Evolutionary conservation across 179 eudicot genomes (phyloP), one percentile per base, ranked within the genome.

Genomic region (Sideroxylon spinosum): DNA sequence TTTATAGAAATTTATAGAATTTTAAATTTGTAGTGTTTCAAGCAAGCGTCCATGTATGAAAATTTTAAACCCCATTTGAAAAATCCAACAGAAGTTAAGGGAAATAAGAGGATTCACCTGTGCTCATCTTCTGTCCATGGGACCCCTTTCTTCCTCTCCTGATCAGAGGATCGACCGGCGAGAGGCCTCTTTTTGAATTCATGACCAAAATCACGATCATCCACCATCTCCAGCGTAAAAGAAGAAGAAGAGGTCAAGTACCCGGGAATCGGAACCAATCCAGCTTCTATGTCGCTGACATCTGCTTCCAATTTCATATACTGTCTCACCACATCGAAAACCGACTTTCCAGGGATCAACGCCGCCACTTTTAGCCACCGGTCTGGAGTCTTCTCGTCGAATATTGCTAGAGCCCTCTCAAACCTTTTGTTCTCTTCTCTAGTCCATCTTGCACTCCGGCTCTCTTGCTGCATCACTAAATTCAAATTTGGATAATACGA

Each of bases 41-140:
- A n/a, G n/a, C n/a, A n/a, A n/a, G n/a, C n/a, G n/a, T n/a, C n/a
- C n/a, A n/a, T 16, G 19, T 4, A 59, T 2, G 22, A 14, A 19
- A 52, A 52, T 52, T 57, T 57, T 13, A 57, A 57, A 19, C 20
- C 62, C 10, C 12, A 52, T 14, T 9, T 9, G 63, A 16, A n/a
- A n/a, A 59, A 6, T 59, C 63, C 23, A 59, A 16, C 16, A 0
- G 8, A 59, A 16, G 19, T 59, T 3, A 62, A 62, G 29, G 22
- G 7, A 23, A 8, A 14, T 0, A 62, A 6, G 25, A 28, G n/a
- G 4, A 52, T 56, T 82, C 71, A 95, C 98, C 93, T 95, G 86
- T 95, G 98, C 78, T 95, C 97, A 46, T 91, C 97, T 79, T 91
- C 97, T 57, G 98, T 95, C 98, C 98, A 95, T 22, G 98, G 98